These are phyloP conservation scores for Cercospora sesami DNA, from an alignment of 2,329 filamentous ascomycete genomes.

Conservation along the genomic window DNA sequence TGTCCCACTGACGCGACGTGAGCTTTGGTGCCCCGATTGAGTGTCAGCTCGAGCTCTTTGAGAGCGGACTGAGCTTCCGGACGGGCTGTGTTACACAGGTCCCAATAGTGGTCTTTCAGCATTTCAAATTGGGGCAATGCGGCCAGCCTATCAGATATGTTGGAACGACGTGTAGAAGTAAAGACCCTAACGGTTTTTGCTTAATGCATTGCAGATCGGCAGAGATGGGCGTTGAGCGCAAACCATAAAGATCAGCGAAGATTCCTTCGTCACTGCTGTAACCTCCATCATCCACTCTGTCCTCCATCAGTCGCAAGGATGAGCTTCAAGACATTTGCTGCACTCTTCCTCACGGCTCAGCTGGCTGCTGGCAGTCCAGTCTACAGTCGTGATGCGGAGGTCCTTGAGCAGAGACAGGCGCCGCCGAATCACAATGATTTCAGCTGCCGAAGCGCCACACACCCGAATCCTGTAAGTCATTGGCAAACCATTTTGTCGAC, in stretches of 20 bases:
- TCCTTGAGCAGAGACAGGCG: conserved; percentile 6
- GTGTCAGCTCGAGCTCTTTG: background rate
- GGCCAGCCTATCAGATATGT: background rate
- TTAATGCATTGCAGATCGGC: background rate
- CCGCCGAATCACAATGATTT: conserved; percentile 30
- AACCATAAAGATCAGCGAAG: background rate
- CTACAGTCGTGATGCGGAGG: background rate
- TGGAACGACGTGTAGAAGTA: background rate
- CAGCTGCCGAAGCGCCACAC: conserved; percentile 23
- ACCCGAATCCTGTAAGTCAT: conserved; percentile 27
- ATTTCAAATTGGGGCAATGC: background rate
- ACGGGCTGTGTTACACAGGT: background rate
- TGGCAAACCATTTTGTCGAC: background rate
- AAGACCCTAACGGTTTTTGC: background rate
- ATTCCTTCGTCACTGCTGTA: background rate
- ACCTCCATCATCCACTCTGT: background rate
- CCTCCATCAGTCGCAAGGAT: background rate
- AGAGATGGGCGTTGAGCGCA: background rate
- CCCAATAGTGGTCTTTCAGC: background rate
- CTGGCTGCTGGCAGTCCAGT: conserved; percentile 6
- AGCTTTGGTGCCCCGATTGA: background rate
- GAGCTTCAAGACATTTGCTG: background rate
- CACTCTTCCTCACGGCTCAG: background rate
- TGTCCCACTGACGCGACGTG: background rate
- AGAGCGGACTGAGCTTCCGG: background rate